Evolutionary conservation across 306 rosid species (phyloP).

Genomic region (Trifolium dubium): DNA sequence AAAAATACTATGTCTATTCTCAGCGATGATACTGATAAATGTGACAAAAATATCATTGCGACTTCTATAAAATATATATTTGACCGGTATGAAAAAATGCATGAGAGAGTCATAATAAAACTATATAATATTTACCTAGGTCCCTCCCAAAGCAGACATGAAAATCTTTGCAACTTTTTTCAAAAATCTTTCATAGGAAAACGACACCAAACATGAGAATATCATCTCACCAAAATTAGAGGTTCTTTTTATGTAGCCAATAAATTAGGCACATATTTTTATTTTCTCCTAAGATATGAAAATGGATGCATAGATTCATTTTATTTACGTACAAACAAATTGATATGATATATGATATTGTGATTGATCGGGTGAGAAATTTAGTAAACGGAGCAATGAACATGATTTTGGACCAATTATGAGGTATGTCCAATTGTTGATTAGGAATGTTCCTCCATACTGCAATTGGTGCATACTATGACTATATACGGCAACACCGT

Average conservation of each 20-base stretch:
- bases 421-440: slow-evolving; percentile 34
- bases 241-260: slow-evolving; percentile 45
- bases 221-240: slow-evolving; percentile 18
- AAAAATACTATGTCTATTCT: neutral
- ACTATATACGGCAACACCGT: slow-evolving; percentile 38
- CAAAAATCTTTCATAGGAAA: slow-evolving; percentile 40
- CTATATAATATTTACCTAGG: slow-evolving; percentile 45
- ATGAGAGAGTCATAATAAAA: slow-evolving; percentile 1
- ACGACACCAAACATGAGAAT: slow-evolving; percentile 24
- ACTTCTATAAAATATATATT: neutral
- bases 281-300: slow-evolving; percentile 22
- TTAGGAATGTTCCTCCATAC: slow-evolving; percentile 55
- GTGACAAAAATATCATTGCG: neutral
- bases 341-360: neutral
- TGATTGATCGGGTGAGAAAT: neutral
- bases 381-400: slow-evolving; percentile 4
- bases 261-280: slow-evolving; percentile 1
- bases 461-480: slow-evolving; percentile 11
- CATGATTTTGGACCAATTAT: slow-evolving; percentile 23
- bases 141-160: slow-evolving; percentile 49
- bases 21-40: neutral
- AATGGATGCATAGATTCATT: slow-evolving; percentile 9
- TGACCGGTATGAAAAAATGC: slow-evolving; percentile 31
- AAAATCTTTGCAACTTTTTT: slow-evolving; percentile 43
- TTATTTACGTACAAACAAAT: neutral